Conservation (phyloP, 192 early-diverging fungal species). For the Dissophora ornata region DNA sequence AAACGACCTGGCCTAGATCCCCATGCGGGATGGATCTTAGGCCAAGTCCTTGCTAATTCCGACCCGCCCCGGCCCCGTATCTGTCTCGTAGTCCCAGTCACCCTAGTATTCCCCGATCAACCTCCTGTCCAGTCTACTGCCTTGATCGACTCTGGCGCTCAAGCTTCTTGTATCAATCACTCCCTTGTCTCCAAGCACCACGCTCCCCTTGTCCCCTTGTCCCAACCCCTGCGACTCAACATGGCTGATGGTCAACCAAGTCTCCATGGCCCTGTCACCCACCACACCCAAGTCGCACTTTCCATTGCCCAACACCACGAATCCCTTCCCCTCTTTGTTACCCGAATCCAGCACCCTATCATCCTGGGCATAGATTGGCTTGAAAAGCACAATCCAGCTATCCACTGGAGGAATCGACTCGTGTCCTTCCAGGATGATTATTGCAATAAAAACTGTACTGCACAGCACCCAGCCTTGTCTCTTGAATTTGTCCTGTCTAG, state of each 20-base stretch:
- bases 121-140: background rate
- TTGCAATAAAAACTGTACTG: conserved; percentile 14
- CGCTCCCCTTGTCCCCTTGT: background rate
- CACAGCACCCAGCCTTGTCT: too few relatives aligned
- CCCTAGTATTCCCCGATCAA: conserved; percentile 1
- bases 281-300: background rate
- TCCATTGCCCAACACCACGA: conserved; percentile 6
- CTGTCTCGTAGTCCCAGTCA: background rate
- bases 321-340: background rate
- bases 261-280: conserved; percentile 2
- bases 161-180: background rate
- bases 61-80: background rate
- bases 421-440: conserved; percentile 1
- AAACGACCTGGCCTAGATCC: conserved; percentile 23
- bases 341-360: background rate
- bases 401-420: background rate
- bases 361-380: conserved; percentile 15
- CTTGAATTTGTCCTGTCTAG: too few relatives aligned
- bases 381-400: background rate
- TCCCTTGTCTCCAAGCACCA: background rate
- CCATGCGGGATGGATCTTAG: conserved; percentile 24
- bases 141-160: conserved; percentile 15
- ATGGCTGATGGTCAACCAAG: conserved; percentile 6
- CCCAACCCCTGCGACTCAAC: conserved; percentile 5
- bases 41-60: conserved; percentile 4